Evolutionary conservation across 495 filamentous ascomycete genomes (phyloP), one percentile per base, ranked within the genome.

Genomic region (Haplographium delicatum): DNA sequence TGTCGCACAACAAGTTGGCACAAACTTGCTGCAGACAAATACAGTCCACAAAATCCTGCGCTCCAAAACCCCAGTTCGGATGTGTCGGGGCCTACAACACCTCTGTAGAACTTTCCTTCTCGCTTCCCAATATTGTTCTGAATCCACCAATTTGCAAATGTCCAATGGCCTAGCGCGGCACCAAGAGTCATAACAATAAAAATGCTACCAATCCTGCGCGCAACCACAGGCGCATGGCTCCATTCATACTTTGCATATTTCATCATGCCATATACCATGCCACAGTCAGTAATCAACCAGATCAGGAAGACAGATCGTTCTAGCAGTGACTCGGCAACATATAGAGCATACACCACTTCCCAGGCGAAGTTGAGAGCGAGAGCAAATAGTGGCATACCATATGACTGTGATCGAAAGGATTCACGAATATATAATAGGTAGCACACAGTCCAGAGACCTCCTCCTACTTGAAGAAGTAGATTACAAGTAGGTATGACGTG

Each of bases 351-450:
- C 37, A 73, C 57, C 8, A 67, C 49, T 58, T 73, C 70, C 70
- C 71, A 74, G 11, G 61, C 64, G n/a, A 74, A 53, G 51, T 73
- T 72, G 51, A 65, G 54, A 47, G 66, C 62, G 24, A 73, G 66
- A 2, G 66, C 62, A 40, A 71, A 44, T 7, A 73, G 53, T 3
- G 70, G 70, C 71, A 73, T 72, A 51, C 68, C 57, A 56, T 72
- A 71, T 6, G 71, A 64, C 18, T 60, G 60, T 41, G 65, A 64
- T 19, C 48, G 55, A 11, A 70, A 38, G 3, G 67, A 62, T 35
- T 65, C 64, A 5, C 61, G 63, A 46, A 58, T 60, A 57, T 66
- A 67, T 42, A 74, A 63, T 23, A 73, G 50, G 56, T 73, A 74
- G 23, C 63, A 57, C 15, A 65, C 40, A 35, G 63, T 63, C 67